These are phyloP conservation scores for Pyrenophora graminea DNA, from an alignment of 2,329 filamentous ascomycete genomes.

Conservation along the genomic window DNA sequence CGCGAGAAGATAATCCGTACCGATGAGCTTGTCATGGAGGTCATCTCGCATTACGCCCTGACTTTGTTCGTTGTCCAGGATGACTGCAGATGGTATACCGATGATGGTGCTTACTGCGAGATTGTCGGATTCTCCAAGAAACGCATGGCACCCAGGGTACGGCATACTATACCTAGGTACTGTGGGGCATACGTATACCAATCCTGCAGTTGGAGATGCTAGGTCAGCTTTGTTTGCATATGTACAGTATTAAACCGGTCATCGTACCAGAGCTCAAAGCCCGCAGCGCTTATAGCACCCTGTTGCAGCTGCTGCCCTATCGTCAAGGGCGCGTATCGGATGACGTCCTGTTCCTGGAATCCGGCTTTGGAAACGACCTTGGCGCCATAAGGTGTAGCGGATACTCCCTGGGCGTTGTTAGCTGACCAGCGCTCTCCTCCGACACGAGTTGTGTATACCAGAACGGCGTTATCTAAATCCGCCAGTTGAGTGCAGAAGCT, in stretches of 20 bases:
- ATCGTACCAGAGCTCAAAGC: constrained; percentile 20
- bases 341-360: constrained; percentile 30
- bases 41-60: not conserved
- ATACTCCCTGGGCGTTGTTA: constrained; percentile 24
- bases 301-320: not conserved
- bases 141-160: constrained; percentile 4
- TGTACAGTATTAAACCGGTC: not conserved
- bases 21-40: constrained; percentile 1
- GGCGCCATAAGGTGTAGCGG: constrained; percentile 32
- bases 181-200: constrained; percentile 14
- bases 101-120: constrained; percentile 11
- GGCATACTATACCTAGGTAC: not conserved
- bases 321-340: constrained; percentile 20
- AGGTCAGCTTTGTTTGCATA: constrained; percentile 2
- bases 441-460: constrained; percentile 17
- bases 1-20: constrained; percentile 2
- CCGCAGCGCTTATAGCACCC: constrained; percentile 4
- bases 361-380: constrained; percentile 30
- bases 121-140: constrained; percentile 11
- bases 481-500: constrained; percentile 32
- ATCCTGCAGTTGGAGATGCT: constrained; percentile 10
- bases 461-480: constrained; percentile 25
- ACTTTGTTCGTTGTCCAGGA: not conserved
- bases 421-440: not conserved
- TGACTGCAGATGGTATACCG: constrained; percentile 13